These are phyloP conservation scores for Globisporangium emineosum DNA, from an alignment of 352 stramenopile genomes.

Conservation along the genomic window DNA sequence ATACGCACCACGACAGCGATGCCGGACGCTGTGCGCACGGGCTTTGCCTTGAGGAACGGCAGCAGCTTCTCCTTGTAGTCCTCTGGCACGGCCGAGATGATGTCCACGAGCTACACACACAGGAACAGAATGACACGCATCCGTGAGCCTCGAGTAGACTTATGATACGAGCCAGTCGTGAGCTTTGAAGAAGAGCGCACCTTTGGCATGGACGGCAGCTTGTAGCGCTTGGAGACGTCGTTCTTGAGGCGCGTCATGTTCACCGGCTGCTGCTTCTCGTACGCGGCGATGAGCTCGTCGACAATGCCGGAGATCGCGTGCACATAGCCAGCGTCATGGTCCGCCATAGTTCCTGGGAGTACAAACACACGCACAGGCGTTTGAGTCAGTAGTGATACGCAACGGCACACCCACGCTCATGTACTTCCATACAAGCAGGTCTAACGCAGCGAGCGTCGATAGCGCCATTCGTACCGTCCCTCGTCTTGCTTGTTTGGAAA, in stretches of 20 bases:
- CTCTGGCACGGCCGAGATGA: slow-evolving; percentile 93
- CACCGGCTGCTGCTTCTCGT: slow-evolving; percentile 84
- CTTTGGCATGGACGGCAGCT: slow-evolving; percentile 91
- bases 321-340: slow-evolving; percentile 47
- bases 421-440: too few species aligned
- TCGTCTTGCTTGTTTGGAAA: too few species aligned
- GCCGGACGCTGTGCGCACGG: slow-evolving; percentile 92
- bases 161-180: not conserved
- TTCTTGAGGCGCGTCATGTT: slow-evolving; percentile 95
- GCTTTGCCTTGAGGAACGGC: slow-evolving; percentile 94
- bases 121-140: not conserved
- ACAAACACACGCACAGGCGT: not conserved
- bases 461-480: too few species aligned
- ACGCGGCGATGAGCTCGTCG: slow-evolving; percentile 88
- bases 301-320: slow-evolving; percentile 90
- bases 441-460: too few species aligned
- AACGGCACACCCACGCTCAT: not conserved
- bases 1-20: slow-evolving; percentile 90
- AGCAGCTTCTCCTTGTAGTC: slow-evolving; percentile 91
- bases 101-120: slow-evolving; percentile 85
- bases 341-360: slow-evolving; percentile 14
- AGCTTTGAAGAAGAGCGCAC: slow-evolving; percentile 9
- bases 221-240: slow-evolving; percentile 88
- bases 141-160: not conserved
- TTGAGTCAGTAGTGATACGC: too few species aligned